These are phyloP conservation scores for Shiraia sp. DNA, from an alignment of 2,329 filamentous ascomycete genomes.

Conservation along the genomic window DNA sequence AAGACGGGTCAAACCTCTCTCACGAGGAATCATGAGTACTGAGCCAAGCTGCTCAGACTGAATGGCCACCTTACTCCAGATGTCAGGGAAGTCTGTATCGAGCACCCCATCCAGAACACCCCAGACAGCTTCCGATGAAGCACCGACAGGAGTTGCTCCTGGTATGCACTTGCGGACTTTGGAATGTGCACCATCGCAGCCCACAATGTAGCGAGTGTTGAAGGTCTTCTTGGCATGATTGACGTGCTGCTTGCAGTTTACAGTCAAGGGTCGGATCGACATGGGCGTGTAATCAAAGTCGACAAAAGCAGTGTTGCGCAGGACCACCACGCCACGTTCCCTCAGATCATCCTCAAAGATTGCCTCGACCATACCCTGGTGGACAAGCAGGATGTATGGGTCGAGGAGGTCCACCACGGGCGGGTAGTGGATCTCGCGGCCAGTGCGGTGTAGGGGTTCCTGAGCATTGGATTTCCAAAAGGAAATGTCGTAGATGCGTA, in stretches of 20 bases:
- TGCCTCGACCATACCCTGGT: constrained; percentile 77
- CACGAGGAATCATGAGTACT: constrained; percentile 73
- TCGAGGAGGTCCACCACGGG: constrained; percentile 55
- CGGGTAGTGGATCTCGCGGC: constrained; percentile 70
- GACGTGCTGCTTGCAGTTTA: constrained; percentile 46
- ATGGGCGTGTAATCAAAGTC: constrained; percentile 52
- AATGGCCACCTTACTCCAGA: constrained; percentile 74
- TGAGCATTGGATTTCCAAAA: constrained; percentile 59
- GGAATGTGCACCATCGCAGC: constrained; percentile 74
- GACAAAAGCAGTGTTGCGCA: constrained; percentile 65
- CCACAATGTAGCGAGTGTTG: constrained; percentile 67
- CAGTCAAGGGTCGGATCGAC: constrained; percentile 46
- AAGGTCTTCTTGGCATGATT: constrained; percentile 49
- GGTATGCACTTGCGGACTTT: constrained; percentile 67
- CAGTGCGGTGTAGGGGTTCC: constrained; percentile 60
- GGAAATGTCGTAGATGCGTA: constrained; percentile 73
- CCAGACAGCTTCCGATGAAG: constrained; percentile 64
- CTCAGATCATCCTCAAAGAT: constrained; percentile 71
- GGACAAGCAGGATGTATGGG: constrained; percentile 60
- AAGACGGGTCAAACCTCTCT: constrained; percentile 71
- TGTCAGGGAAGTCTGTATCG: constrained; percentile 73
- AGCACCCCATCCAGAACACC: constrained; percentile 73
- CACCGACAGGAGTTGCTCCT: constrained; percentile 51
- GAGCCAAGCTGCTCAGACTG: constrained; percentile 70
- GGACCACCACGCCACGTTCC: constrained; percentile 65